Conservation (phyloP, 805 yeast species). For the Millerago galiae region DNA sequence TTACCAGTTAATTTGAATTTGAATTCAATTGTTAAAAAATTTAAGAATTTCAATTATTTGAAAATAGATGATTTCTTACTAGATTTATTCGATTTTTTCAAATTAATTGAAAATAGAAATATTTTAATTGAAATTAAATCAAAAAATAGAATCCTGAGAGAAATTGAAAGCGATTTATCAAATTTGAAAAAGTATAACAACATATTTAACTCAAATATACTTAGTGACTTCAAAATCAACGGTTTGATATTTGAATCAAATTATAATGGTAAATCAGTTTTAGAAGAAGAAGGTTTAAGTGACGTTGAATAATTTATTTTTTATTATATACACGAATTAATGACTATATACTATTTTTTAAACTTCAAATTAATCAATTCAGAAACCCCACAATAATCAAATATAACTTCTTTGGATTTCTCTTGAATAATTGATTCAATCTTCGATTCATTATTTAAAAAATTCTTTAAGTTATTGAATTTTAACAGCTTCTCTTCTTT, state of each 20-base stretch:
- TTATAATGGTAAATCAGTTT: conserved; percentile 26
- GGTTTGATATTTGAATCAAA: conserved; percentile 18
- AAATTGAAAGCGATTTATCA: conserved; percentile 10
- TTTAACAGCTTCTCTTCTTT: conserved; percentile 24
- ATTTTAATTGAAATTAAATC: conserved; percentile 12
- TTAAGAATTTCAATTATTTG: conserved; percentile 7
- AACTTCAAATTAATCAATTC: conserved; percentile 1
- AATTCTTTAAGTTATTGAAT: conserved; percentile 26
- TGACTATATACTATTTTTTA: not conserved
- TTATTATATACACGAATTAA: not conserved
- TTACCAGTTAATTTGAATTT: conserved; percentile 9
- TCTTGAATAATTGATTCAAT: conserved; percentile 36
- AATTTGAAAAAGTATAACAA: conserved; percentile 12
- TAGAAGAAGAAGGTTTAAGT: conserved; percentile 18
- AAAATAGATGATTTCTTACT: conserved; percentile 13
- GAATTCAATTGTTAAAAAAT: conserved; percentile 10
- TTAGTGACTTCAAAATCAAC: conserved; percentile 24
- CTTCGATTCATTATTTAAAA: conserved; percentile 34
- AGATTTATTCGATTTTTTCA: conserved; percentile 16
- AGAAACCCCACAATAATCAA: conserved; percentile 30
- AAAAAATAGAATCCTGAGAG: conserved; percentile 13
- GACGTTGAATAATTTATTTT: conserved; percentile 12
- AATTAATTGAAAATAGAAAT: conserved; percentile 14
- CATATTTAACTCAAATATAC: conserved; percentile 11
- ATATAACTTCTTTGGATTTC: conserved; percentile 29